Conservation (phyloP, 148 eudicot species). For the Camellia granthamiana region DNA sequence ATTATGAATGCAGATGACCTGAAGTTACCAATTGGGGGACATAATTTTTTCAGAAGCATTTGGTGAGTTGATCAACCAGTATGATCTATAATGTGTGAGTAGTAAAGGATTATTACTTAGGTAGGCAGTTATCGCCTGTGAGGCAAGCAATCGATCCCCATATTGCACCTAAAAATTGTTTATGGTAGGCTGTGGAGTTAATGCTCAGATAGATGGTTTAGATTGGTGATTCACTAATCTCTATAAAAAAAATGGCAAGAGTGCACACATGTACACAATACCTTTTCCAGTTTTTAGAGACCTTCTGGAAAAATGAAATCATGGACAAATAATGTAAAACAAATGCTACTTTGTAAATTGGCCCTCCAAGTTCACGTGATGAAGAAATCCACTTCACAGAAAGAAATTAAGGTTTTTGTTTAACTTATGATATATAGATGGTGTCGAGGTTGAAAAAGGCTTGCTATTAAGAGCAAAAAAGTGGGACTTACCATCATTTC, state of each 20-base stretch:
- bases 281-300: constrained; percentile 4
- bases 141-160: not conserved
- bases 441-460: too few species aligned
- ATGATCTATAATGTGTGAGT: not conserved
- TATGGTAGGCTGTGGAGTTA: not conserved
- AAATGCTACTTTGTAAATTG: not conserved
- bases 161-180: not conserved
- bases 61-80: constrained; percentile 45
- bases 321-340: not conserved
- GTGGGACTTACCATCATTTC: not conserved
- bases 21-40: constrained; percentile 60
- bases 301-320: not conserved
- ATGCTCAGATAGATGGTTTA: not conserved
- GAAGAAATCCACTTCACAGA: not conserved
- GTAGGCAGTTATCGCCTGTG: not conserved
- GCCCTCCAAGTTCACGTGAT: not conserved
- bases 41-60: constrained; percentile 49
- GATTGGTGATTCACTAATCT: not conserved
- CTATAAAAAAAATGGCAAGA: not conserved
- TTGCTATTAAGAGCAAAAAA: not conserved
- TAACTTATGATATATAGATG: not conserved
- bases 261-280: not conserved
- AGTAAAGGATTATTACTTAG: not conserved
- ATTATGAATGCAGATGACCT: constrained; percentile 52
- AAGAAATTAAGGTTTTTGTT: not conserved